Conservation (phyloP, 2,329 filamentous ascomycete genomes). For the Trichocomaceae sp. region DNA sequence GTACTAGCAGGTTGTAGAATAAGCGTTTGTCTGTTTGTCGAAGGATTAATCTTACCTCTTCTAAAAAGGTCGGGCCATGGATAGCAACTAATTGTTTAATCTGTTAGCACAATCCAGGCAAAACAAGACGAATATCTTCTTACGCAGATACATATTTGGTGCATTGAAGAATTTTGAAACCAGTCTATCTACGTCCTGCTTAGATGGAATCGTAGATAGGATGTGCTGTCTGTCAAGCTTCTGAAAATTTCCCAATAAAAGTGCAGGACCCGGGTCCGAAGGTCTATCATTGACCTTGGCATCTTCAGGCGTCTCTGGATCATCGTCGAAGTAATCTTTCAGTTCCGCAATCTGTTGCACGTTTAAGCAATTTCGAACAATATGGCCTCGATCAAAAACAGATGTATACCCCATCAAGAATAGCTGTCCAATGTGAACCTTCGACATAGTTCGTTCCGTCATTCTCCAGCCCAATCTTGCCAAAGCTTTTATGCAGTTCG, state of each 20-base stretch:
- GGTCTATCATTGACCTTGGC: not conserved
- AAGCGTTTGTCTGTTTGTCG: no score
- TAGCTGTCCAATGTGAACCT: constrained; percentile 11
- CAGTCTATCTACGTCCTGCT: constrained; percentile 7
- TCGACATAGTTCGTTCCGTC: constrained; percentile 10
- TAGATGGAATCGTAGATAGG: constrained; percentile 5
- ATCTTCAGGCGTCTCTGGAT: not conserved
- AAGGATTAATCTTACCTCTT: not conserved
- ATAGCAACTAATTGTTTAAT: not conserved
- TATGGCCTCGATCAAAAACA: not conserved
- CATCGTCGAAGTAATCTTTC: constrained; percentile 11
- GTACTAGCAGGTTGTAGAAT: constrained; percentile 5
- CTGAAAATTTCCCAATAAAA: constrained; percentile 6
- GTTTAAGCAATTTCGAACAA: not conserved
- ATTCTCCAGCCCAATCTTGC: constrained; percentile 9
- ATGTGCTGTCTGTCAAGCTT: constrained; percentile 6
- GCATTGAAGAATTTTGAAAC: constrained; percentile 9
- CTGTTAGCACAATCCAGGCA: not conserved
- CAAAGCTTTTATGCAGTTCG: constrained; percentile 6
- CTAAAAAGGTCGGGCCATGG: constrained; percentile 8
- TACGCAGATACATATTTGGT: constrained; percentile 6
- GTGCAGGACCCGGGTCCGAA: not conserved
- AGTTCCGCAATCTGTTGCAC: constrained; percentile 9
- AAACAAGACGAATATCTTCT: not conserved
- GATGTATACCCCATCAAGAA: constrained; percentile 4